Evolutionary conservation across 2,329 filamentous ascomycete genomes (phyloP).

Genomic region (Cordyceps sp.): DNA sequence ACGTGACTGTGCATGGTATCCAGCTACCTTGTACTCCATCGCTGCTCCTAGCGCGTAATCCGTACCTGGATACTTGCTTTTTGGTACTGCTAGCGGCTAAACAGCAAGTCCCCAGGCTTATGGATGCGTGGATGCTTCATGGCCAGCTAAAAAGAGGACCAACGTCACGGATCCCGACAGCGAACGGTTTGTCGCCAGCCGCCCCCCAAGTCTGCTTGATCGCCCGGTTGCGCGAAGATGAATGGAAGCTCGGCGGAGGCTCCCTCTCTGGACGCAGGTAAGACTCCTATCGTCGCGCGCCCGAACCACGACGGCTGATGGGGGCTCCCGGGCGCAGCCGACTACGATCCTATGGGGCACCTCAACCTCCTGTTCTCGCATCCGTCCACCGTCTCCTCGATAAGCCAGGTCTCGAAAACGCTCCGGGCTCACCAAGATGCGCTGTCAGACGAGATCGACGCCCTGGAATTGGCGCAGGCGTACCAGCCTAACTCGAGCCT

Average conservation of each 20-base stretch:
- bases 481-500: conserved; percentile 77
- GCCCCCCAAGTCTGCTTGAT: too few relatives aligned
- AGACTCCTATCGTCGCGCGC: conserved; percentile 4
- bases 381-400: conserved; percentile 65
- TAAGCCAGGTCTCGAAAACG: conserved; percentile 55
- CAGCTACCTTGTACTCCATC: too few relatives aligned
- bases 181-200: too few relatives aligned
- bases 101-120: too few relatives aligned
- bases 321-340: conserved; percentile 24
- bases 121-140: too few relatives aligned
- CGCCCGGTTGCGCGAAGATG: conserved; percentile 13
- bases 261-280: conserved; percentile 28
- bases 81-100: too few relatives aligned
- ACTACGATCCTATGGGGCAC: conserved; percentile 88
- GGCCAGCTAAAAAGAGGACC: too few relatives aligned
- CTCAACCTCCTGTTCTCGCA: conserved; percentile 89
- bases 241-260: conserved; percentile 19
- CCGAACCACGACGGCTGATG: conserved; percentile 1
- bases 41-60: too few relatives aligned
- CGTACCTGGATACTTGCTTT: too few relatives aligned
- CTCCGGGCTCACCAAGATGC: conserved; percentile 67
- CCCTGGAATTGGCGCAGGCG: conserved; percentile 61
- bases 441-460: conserved; percentile 60
- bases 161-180: too few relatives aligned
- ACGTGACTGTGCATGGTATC: too few relatives aligned